Evolutionary conservation across 805 yeast species (phyloP).

Genomic region (Zygosaccharomyces kombuchaensis): DNA sequence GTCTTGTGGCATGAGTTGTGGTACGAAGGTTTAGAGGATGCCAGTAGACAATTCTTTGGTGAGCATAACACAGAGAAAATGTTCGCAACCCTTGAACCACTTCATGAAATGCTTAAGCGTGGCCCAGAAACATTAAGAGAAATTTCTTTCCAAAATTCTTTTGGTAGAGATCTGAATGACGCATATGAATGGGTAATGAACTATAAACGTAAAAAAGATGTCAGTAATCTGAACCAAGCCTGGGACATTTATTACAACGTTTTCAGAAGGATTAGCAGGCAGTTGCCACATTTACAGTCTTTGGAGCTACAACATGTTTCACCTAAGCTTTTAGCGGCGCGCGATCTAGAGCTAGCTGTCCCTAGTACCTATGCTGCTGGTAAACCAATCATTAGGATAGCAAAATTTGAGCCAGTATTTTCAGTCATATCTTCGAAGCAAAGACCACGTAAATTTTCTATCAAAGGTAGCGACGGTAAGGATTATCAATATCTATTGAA

Average conservation of each 20-base stretch:
- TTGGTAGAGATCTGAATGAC: conserved; percentile 87
- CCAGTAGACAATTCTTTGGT: conserved; percentile 86
- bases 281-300: conserved; percentile 78
- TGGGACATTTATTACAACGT: conserved; percentile 97
- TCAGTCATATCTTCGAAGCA: conserved; percentile 92
- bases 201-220: conserved; percentile 78
- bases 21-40: conserved; percentile 97
- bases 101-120: conserved; percentile 75
- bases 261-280: conserved; percentile 84
- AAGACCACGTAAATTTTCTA: conserved; percentile 80
- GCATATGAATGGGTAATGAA: conserved; percentile 92
- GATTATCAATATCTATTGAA: conserved; percentile 77
- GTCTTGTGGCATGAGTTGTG: conserved; percentile 97
- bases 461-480: conserved; percentile 88
- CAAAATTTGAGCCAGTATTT: conserved; percentile 74
- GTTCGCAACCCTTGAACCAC: conserved; percentile 85
- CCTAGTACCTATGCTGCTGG: conserved; percentile 93
- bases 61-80: conserved; percentile 93
- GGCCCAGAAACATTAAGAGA: conserved; percentile 94
- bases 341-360: conserved; percentile 77
- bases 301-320: conserved; percentile 91
- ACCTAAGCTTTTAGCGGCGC: conserved; percentile 76
- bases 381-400: conserved; percentile 67
- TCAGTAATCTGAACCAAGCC: conserved; percentile 87
- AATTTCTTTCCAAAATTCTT: conserved; percentile 85